A percentile compares a stretch with the other conserved stretches of the same genome.
These are phyloP conservation scores for Nepenthes mirabilis DNA, from an alignment of 148 eudicot genomes.

Conservation along the genomic window DNA sequence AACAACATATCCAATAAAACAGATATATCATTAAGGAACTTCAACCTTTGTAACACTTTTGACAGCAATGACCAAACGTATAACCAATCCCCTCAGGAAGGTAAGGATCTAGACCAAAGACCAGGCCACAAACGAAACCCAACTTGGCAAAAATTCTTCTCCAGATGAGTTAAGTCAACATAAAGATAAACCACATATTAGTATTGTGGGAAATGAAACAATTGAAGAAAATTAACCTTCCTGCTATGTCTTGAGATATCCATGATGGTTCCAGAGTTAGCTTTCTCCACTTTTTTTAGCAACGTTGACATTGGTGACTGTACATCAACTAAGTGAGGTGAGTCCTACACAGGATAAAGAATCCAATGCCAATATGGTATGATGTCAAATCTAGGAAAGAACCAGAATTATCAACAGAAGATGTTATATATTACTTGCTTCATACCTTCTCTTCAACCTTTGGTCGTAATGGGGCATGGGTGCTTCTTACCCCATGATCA, in stretches of 20 bases:
- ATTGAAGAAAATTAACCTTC: slow-evolving; percentile 41
- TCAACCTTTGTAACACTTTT: neutral
- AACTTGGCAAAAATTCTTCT: neutral
- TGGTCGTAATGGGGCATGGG: slow-evolving; percentile 23
- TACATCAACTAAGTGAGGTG: slow-evolving; percentile 33
- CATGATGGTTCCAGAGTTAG: slow-evolving; percentile 25
- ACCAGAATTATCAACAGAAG: neutral
- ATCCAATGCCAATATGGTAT: neutral
- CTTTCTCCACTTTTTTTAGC: slow-evolving; percentile 61
- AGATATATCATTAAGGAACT: too few species aligned
- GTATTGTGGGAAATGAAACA: slow-evolving; percentile 1
- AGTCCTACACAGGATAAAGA: slow-evolving; percentile 22
- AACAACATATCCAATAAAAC: slow-evolving; percentile 1
- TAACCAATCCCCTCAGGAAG: neutral
- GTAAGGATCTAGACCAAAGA: too few species aligned
- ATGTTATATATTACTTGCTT: slow-evolving; percentile 2
- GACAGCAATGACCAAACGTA: neutral
- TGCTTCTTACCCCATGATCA: slow-evolving; percentile 24
- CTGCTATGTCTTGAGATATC: slow-evolving; percentile 72
- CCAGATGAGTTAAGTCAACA: neutral
- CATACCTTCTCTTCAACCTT: slow-evolving; percentile 22
- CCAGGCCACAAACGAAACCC: too few species aligned
- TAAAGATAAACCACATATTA: neutral
- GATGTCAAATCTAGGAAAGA: neutral
- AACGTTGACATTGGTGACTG: slow-evolving; percentile 63